These are phyloP conservation scores for Leccinum disarticulatum DNA, from an alignment of 768 basidiomycete species.

Conservation along the genomic window DNA sequence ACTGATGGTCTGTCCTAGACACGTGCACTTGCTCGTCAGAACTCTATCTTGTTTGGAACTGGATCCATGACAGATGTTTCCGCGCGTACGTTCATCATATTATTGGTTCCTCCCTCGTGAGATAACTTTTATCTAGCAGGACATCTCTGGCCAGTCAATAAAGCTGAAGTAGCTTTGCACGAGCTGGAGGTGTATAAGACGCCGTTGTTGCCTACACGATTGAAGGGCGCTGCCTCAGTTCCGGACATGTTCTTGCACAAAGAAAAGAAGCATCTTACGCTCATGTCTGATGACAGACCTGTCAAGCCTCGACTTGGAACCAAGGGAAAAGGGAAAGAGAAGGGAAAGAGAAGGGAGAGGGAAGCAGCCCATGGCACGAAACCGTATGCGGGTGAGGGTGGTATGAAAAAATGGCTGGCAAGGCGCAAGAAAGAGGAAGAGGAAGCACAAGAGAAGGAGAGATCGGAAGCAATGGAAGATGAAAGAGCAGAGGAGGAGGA, in stretches of 20 bases:
- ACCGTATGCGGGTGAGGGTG: constrained; percentile 77
- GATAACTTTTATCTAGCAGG: constrained; percentile 25
- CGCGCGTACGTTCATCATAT: constrained; percentile 30
- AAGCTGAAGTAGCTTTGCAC: constrained; percentile 67
- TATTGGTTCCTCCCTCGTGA: constrained; percentile 6
- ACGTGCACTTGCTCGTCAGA: constrained; percentile 52
- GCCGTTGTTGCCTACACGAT: constrained; percentile 67
- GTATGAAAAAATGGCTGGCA: constrained; percentile 74
- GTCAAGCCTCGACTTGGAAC: constrained; percentile 49
- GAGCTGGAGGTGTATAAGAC: constrained; percentile 79
- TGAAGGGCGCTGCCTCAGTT: constrained; percentile 40
- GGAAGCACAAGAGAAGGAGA: constrained; percentile 40
- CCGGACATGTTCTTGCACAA: constrained; percentile 66
- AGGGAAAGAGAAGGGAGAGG: constrained; percentile 36
- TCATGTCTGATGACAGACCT: constrained; percentile 62
- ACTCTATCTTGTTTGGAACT: constrained; percentile 49
- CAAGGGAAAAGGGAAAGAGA: constrained; percentile 36
- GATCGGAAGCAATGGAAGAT: constrained; percentile 35
- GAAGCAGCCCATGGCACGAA: constrained; percentile 55
- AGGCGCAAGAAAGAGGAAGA: constrained; percentile 58
- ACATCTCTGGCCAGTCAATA: constrained; percentile 39
- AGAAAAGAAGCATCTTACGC: constrained; percentile 40
- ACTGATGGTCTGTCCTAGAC: constrained; percentile 34
- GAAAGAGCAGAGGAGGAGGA: constrained; percentile 32
- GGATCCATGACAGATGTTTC: constrained; percentile 34